A percentile compares a stretch with the other conserved stretches of the same genome.
Conservation (phyloP, 1,284 basidiomycete genomes). For the Ceratobasidium sp. region DNA sequence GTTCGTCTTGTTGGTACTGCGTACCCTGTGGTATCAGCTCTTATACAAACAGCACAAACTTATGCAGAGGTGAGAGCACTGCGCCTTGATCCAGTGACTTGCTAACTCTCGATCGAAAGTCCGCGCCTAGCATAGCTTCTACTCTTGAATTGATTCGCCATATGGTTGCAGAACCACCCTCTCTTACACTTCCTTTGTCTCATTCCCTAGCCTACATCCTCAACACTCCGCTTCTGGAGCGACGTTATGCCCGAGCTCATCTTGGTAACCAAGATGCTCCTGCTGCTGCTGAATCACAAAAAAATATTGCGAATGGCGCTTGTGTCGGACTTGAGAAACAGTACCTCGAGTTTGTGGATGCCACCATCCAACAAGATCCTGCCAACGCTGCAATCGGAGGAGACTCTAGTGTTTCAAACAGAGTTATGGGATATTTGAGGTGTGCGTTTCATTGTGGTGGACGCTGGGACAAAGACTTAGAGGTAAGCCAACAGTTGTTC, state of each 20-base stretch:
- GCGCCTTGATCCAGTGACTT: not conserved
- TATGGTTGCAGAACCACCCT: slow-evolving; percentile 72
- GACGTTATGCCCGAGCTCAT: slow-evolving; percentile 75
- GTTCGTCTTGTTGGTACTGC: slow-evolving; percentile 74
- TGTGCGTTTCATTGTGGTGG: slow-evolving; percentile 81
- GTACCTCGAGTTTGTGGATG: slow-evolving; percentile 86
- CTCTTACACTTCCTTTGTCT: slow-evolving; percentile 63
- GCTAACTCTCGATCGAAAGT: slow-evolving; percentile 20
- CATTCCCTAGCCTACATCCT: slow-evolving; percentile 80
- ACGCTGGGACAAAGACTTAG: slow-evolving; percentile 84
- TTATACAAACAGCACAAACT: slow-evolving; percentile 68
- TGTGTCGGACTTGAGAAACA: slow-evolving; percentile 80
- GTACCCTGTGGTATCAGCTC: slow-evolving; percentile 74
- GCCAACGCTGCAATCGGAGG: slow-evolving; percentile 90
- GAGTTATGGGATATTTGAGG: slow-evolving; percentile 84
- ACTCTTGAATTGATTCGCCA: slow-evolving; percentile 74
- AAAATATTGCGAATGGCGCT: slow-evolving; percentile 75
- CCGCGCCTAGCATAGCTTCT: slow-evolving; percentile 55
- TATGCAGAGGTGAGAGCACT: slow-evolving; percentile 61
- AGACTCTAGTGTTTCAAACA: slow-evolving; percentile 88
- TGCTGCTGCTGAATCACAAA: slow-evolving; percentile 66
- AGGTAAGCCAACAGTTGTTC: slow-evolving; percentile 58
- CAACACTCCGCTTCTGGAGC: slow-evolving; percentile 73
- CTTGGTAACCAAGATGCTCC: slow-evolving; percentile 71
- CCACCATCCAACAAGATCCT: slow-evolving; percentile 82